Conservation (phyloP, 306 rosid species). For the Fragaria iinumae region DNA sequence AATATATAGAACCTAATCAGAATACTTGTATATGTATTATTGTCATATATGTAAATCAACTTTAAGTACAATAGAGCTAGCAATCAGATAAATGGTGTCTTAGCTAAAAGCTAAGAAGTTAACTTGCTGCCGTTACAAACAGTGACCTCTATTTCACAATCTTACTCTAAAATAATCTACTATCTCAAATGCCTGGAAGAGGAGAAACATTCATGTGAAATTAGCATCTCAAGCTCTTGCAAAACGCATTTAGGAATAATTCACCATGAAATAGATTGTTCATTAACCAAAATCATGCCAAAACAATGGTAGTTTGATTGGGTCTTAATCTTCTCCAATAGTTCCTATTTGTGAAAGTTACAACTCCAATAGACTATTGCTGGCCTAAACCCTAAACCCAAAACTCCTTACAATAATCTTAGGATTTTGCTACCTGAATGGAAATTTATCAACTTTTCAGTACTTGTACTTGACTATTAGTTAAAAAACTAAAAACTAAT, state of each 20-base stretch:
- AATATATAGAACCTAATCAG: not conserved
- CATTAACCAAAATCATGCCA: not conserved
- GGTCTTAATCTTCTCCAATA: not conserved
- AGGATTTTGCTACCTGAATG: no score
- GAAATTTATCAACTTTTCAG: no score
- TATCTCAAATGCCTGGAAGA: not conserved
- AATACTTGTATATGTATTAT: not conserved
- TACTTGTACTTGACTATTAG: no score
- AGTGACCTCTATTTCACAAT: not conserved
- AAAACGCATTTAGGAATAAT: not conserved
- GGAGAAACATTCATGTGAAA: not conserved
- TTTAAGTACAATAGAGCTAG: not conserved
- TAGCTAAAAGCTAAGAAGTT: not conserved
- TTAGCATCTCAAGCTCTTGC: not conserved
- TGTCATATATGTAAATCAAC: not conserved
- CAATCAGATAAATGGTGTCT: not conserved
- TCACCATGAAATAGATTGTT: no score
- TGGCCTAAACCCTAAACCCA: no score
- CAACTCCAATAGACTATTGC: no score
- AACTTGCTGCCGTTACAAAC: not conserved
- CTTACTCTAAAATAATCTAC: not conserved
- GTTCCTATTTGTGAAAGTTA: not conserved
- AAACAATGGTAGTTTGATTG: not conserved
- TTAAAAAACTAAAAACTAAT: no score
- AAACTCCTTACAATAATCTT: no score